These are phyloP conservation scores for Pichia inconspicua DNA, from an alignment of 1,139 yeast genomes.

Conservation along the genomic window DNA sequence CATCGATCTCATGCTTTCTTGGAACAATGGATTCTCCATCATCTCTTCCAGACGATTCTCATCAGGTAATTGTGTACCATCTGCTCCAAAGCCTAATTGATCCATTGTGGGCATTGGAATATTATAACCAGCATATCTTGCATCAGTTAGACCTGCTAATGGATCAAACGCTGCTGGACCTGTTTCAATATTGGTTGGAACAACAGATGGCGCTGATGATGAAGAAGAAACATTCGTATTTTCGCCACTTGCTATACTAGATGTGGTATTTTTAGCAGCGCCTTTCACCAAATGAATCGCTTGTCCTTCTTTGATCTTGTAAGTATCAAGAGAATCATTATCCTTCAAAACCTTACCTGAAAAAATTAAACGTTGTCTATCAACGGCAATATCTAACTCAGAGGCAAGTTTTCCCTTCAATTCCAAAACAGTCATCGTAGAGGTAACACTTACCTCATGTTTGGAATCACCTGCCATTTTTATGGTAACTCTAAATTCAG, in stretches of 20 bases:
- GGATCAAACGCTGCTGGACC: constrained; percentile 90
- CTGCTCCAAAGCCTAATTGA: constrained; percentile 68
- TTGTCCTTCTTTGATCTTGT: constrained; percentile 80
- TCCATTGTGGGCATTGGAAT: constrained; percentile 76
- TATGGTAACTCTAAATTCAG: constrained; percentile 12
- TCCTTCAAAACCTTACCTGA: constrained; percentile 93
- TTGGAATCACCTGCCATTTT: constrained; percentile 16
- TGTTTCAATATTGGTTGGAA: constrained; percentile 72
- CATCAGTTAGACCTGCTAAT: constrained; percentile 86
- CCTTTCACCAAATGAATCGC: constrained; percentile 83
- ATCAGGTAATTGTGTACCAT: constrained; percentile 74
- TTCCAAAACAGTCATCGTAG: constrained; percentile 52
- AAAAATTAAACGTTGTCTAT: constrained; percentile 78
- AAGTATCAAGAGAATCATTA: constrained; percentile 59
- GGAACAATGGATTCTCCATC: constrained; percentile 76
- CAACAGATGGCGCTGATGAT: constrained; percentile 26
- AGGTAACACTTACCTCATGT: constrained; percentile 42
- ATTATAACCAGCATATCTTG: constrained; percentile 84
- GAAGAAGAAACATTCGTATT: constrained; percentile 24
- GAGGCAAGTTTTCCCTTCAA: constrained; percentile 59
- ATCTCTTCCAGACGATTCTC: constrained; percentile 65
- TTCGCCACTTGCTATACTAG: constrained; percentile 15
- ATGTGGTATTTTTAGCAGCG: constrained; percentile 31
- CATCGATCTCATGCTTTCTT: constrained; percentile 75
- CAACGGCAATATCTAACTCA: constrained; percentile 57